Evolutionary conservation across 2,329 filamentous ascomycete species (phyloP), one percentile per base, ranked within the genome.

Genomic region (Colletotrichum sp.): DNA sequence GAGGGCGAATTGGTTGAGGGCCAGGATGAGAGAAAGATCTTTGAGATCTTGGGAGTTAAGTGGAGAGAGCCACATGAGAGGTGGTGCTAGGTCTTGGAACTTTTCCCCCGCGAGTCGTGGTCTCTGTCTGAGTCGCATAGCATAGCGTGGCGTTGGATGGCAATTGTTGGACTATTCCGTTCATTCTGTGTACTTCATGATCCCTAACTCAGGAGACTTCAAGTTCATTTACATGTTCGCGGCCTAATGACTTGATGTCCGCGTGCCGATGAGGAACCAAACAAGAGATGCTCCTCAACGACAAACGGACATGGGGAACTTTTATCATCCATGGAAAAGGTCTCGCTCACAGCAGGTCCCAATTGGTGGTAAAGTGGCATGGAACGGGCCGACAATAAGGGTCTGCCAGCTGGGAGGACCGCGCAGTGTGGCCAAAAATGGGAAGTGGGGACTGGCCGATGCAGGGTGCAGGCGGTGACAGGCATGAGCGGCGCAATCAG

Each of bases 61-160:
- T 98, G 95, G 94, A 90, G 95, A 79, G 91, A 93, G 80, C 94
- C 95, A 10, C 88, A 92, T 81, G 91, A 97, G 83, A 88, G 95
- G 74, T 94, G 94, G 86, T 96, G 94, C 82, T 95, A 56, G 64
- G 32, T 30, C 32, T 70, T 25, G 30, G 39, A 32, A 52, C 25
- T 22, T 61, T 25, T 15, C 22, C 30, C 56, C 30, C 34, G 16
- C 22, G 66, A 58, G 65, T 48, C 48, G 67, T 12, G 16, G 56
- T n/a, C 34, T 58, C n/a, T 39, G 48, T 58, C n/a, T 39, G 48
- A 68, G 39, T 65, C 58, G 69, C 10, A 30, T 65, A 52, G 56
- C 32, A 73, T 62, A 39, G 74, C 70, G 36, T 39, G 74, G 71
- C 30, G 60, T 75, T 73, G 70, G 58, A 60, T 71, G 36, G 48